phyloP scores from a whole-genome alignment of 2,329 filamentous ascomycete genomes.

The Botrytis hyacinthi region DNA sequence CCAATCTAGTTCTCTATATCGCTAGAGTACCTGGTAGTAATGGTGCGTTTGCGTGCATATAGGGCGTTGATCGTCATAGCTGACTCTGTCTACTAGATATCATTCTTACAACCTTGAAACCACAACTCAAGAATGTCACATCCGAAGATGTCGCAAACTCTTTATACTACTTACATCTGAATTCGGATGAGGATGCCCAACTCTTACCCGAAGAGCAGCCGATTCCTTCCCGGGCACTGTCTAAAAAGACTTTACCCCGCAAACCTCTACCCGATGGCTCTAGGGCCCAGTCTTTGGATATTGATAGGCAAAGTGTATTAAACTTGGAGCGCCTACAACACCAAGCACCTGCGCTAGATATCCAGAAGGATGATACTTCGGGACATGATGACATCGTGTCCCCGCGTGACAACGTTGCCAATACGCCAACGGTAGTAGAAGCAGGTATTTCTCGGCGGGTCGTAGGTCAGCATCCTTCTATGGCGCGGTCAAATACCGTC shows the following conservation, averaged over 20 bases:
- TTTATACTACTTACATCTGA: conserved; percentile 87
- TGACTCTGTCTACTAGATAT: conserved; percentile 26
- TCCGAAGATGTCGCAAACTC: conserved; percentile 82
- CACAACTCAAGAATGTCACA: conserved; percentile 83
- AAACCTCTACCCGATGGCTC: conserved; percentile 37
- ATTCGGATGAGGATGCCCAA: conserved; percentile 57
- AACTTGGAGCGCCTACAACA: conserved; percentile 8
- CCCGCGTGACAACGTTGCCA: conserved; percentile 8
- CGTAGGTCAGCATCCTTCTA: conserved; percentile 19
- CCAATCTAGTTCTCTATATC: conserved; percentile 83
- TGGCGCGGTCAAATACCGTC: conserved; percentile 19
- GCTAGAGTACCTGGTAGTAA: conserved; percentile 86
- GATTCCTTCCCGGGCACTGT: background rate
- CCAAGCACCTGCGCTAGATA: conserved; percentile 12
- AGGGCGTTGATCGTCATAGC: conserved; percentile 12
- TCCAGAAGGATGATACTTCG: conserved; percentile 8
- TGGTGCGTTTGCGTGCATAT: conserved; percentile 52
- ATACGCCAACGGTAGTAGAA: conserved; percentile 17
- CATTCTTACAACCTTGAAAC: conserved; percentile 79
- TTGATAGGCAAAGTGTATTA: conserved; percentile 16
- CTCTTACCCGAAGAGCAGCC: conserved; percentile 38
- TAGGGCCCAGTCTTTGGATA: conserved; percentile 31
- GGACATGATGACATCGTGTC: background rate
- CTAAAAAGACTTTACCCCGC: conserved; percentile 34
- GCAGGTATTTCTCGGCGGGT: conserved; percentile 29